Conservation (phyloP, 2,329 filamentous ascomycete genomes). For the Penicillium expansum region DNA sequence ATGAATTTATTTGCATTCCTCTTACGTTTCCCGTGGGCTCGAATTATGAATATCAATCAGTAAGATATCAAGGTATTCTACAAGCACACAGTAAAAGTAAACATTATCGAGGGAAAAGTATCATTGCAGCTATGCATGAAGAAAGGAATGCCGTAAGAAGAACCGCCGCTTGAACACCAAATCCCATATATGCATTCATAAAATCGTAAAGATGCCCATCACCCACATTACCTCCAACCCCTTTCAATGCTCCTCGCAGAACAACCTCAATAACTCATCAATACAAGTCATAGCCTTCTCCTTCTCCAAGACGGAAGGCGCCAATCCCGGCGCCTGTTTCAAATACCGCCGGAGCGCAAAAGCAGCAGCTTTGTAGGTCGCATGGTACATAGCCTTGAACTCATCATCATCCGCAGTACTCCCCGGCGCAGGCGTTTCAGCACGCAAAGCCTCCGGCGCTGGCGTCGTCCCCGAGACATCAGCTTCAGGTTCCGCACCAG, state of each 20-base stretch:
- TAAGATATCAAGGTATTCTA: background rate
- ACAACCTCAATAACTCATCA: constrained; percentile 42
- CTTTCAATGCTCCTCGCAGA: constrained; percentile 39
- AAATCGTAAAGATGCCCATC: constrained; percentile 14
- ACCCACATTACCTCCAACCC: background rate
- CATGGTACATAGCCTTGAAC: constrained; percentile 46
- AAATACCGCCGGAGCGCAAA: constrained; percentile 44
- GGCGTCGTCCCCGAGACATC: constrained; percentile 12
- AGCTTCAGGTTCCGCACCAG: constrained; percentile 9
- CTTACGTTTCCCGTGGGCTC: background rate
- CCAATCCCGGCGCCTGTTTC: constrained; percentile 22
- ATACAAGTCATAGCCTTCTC: constrained; percentile 43
- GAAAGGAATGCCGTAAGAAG: background rate
- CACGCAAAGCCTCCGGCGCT: constrained; percentile 12
- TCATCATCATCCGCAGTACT: constrained; percentile 40
- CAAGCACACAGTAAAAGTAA: background rate
- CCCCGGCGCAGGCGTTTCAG: constrained; percentile 20
- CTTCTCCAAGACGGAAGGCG: constrained; percentile 33
- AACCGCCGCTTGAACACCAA: constrained; percentile 7
- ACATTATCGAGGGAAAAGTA: background rate
- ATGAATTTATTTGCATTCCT: constrained; percentile 12
- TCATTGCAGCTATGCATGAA: background rate
- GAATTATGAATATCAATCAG: background rate
- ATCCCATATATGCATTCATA: constrained; percentile 13
- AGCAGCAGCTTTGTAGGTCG: constrained; percentile 43